Conservation (phyloP, 306 rosid genomes). For the Gastrolobium bilobum region DNA sequence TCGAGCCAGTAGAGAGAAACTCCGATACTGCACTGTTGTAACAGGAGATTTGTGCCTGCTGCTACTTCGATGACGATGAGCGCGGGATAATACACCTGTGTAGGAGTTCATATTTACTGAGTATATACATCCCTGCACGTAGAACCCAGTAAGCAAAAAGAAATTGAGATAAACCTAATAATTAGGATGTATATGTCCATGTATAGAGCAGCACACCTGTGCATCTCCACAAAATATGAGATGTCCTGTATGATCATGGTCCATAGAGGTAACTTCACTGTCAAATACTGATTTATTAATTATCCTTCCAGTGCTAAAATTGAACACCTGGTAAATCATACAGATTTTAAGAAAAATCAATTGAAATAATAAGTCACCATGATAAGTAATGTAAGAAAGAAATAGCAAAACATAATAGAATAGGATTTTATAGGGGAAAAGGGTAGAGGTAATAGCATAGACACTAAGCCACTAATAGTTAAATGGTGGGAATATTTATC, state of each 20-base stretch:
- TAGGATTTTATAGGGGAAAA: conserved; percentile 9
- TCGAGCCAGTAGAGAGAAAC: conserved; percentile 90
- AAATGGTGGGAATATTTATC: conserved; percentile 3
- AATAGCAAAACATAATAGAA: conserved; percentile 22
- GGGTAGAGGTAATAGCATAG: neutral
- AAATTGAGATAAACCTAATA: conserved; percentile 40
- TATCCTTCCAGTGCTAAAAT: conserved; percentile 96
- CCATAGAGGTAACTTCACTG: conserved; percentile 91
- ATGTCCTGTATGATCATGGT: conserved; percentile 90
- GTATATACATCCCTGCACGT: conserved; percentile 84
- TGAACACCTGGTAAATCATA: conserved; percentile 75
- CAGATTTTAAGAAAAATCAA: conserved; percentile 27
- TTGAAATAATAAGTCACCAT: conserved; percentile 15
- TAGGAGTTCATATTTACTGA: conserved; percentile 89
- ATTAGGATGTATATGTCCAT: conserved; percentile 32
- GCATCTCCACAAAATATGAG: conserved; percentile 91
- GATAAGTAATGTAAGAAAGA: conserved; percentile 10
- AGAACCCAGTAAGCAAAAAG: conserved; percentile 50
- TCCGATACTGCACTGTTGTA: conserved; percentile 86
- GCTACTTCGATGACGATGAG: conserved; percentile 82
- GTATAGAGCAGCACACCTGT: conserved; percentile 61
- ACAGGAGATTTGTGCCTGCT: conserved; percentile 81
- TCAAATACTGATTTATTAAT: conserved; percentile 77
- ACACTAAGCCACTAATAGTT: neutral
- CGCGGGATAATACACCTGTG: conserved; percentile 86